Evolutionary conservation across 768 basidiomycete genomes (phyloP).

Genomic region (Serendipita sp.): DNA sequence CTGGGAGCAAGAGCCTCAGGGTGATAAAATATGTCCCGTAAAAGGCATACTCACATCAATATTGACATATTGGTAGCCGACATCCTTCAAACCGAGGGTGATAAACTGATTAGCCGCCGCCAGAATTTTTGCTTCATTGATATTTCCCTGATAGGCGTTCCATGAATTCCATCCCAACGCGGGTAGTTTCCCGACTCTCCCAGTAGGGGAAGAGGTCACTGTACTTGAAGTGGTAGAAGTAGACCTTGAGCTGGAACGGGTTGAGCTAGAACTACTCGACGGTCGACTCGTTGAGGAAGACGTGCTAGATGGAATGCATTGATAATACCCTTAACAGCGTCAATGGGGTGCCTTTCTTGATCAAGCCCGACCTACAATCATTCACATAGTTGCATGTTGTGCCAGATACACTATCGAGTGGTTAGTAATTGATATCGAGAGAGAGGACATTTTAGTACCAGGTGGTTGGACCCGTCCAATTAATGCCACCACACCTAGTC

Average conservation of each 20-base stretch:
- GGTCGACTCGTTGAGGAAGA: slow-evolving; percentile 6
- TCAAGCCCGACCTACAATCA: not conserved
- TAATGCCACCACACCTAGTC: slow-evolving; percentile 19
- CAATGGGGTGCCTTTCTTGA: slow-evolving; percentile 14
- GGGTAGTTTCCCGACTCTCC: slow-evolving; percentile 26
- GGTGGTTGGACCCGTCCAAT: slow-evolving; percentile 21
- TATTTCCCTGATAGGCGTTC: slow-evolving; percentile 33
- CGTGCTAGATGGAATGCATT: not conserved
- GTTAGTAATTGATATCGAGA: not conserved
- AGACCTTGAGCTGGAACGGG: slow-evolving; percentile 13
- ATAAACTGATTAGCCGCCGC: slow-evolving; percentile 31
- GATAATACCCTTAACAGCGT: not conserved
- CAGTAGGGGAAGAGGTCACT: slow-evolving; percentile 21
- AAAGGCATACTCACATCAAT: not conserved
- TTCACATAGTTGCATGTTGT: not conserved
- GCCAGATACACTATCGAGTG: not conserved
- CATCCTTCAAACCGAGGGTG: slow-evolving; percentile 30
- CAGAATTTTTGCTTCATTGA: slow-evolving; percentile 29
- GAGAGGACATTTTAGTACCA: slow-evolving; percentile 13
- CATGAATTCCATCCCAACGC: slow-evolving; percentile 41
- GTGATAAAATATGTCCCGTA: not conserved
- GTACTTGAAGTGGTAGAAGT: slow-evolving; percentile 25
- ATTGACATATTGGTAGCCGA: slow-evolving; percentile 35
- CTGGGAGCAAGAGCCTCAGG: slow-evolving; percentile 14
- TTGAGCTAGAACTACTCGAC: slow-evolving; percentile 6